These are phyloP conservation scores for Pholiota conissans DNA, from an alignment of 768 basidiomycete species.

Conservation along the genomic window DNA sequence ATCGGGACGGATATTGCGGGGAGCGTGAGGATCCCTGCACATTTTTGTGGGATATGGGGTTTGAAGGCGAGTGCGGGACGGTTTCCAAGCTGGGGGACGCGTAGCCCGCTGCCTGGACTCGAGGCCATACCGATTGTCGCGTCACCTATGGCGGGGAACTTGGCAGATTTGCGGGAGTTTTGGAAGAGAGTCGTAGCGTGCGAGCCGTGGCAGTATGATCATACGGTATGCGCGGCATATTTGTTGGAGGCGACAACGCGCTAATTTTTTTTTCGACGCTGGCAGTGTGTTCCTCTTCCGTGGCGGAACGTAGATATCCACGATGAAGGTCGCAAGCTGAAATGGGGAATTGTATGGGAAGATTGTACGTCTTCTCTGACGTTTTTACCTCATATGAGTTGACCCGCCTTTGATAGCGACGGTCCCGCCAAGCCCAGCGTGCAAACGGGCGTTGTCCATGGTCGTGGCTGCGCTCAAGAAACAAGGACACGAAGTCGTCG, in stretches of 20 bases:
- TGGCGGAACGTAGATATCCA: constrained; percentile 49
- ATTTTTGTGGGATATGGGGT: constrained; percentile 70
- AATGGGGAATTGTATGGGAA: constrained; percentile 64
- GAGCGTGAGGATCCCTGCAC: constrained; percentile 70
- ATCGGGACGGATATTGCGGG: constrained; percentile 77
- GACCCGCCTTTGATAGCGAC: constrained; percentile 38
- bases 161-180: constrained; percentile 64
- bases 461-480: constrained; percentile 53
- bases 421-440: constrained; percentile 63
- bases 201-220: constrained; percentile 70
- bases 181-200: constrained; percentile 61
- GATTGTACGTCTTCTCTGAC: constrained; percentile 31
- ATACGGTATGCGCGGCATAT: constrained; percentile 36
- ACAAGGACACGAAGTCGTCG: constrained; percentile 63
- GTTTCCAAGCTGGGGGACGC: constrained; percentile 53
- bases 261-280: not conserved
- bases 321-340: constrained; percentile 49
- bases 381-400: not conserved
- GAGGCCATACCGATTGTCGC: constrained; percentile 55
- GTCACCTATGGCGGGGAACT: constrained; percentile 62
- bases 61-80: constrained; percentile 61
- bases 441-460: constrained; percentile 51
- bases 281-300: constrained; percentile 49
- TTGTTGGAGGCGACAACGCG: not conserved
- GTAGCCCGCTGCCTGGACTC: constrained; percentile 49